Conservation (phyloP, 768 basidiomycete species). For the Xerocomellus amylosporus region DNA sequence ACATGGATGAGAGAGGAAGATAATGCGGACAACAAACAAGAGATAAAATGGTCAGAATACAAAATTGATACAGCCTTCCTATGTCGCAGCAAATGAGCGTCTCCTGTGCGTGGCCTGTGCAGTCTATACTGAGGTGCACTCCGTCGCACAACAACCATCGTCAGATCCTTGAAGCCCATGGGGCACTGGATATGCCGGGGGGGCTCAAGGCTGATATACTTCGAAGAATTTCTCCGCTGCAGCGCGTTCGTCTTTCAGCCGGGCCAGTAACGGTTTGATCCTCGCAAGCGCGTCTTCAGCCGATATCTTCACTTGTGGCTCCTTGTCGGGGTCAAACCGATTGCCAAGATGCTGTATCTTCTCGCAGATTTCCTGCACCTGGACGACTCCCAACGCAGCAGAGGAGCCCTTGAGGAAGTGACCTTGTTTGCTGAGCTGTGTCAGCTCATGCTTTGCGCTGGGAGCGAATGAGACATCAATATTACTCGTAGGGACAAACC, state of each 20-base stretch:
- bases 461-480: slow-evolving; percentile 12
- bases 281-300: slow-evolving; percentile 50
- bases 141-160: slow-evolving; percentile 13
- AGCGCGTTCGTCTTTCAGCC: slow-evolving; percentile 65
- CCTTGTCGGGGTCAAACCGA: slow-evolving; percentile 51
- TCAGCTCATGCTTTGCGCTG: slow-evolving; percentile 60
- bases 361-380: slow-evolving; percentile 84
- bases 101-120: slow-evolving; percentile 8
- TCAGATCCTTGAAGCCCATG: slow-evolving; percentile 1
- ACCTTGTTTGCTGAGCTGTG: slow-evolving; percentile 67
- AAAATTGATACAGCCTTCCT: slow-evolving; percentile 21
- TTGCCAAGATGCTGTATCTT: slow-evolving; percentile 87
- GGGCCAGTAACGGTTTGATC: slow-evolving; percentile 55
- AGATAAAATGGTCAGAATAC: slow-evolving; percentile 22
- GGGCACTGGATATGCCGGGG: background rate
- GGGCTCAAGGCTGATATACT: slow-evolving; percentile 1
- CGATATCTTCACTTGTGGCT: slow-evolving; percentile 41
- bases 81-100: slow-evolving; percentile 16
- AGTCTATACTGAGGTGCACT: slow-evolving; percentile 5
- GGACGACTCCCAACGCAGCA: slow-evolving; percentile 81
- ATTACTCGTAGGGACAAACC: slow-evolving; percentile 11
- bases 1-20: slow-evolving; percentile 19
- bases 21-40: slow-evolving; percentile 16
- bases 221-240: slow-evolving; percentile 52
- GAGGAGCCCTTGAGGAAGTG: slow-evolving; percentile 98